These are phyloP conservation scores for Phialemonium atrogriseum DNA, from an alignment of 2,329 filamentous ascomycete species.

Conservation along the genomic window DNA sequence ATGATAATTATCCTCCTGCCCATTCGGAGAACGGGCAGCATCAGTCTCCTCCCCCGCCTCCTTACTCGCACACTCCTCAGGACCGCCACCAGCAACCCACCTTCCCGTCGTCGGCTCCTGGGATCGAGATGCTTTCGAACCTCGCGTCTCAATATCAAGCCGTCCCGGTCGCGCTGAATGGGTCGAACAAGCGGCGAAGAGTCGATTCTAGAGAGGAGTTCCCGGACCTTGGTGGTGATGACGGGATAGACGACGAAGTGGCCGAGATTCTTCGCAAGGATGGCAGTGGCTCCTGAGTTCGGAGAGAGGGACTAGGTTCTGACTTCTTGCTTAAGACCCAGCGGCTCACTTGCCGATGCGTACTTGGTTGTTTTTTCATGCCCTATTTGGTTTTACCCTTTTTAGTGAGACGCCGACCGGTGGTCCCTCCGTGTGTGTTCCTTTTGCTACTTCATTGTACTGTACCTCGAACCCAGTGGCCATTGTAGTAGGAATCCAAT, in stretches of 20 bases:
- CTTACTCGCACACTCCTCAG: constrained; percentile 14
- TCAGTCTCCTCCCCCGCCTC: constrained; percentile 10
- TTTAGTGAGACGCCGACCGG: too few relatives aligned
- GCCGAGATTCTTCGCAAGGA: constrained; percentile 44
- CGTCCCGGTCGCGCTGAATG: constrained; percentile 40
- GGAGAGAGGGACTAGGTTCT: too few relatives aligned
- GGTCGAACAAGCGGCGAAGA: constrained; percentile 48
- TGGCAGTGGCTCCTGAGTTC: constrained; percentile 14
- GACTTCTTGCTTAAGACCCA: too few relatives aligned
- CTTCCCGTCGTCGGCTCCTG: constrained; percentile 18
- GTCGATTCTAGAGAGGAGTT: constrained; percentile 43
- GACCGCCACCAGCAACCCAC: constrained; percentile 11
- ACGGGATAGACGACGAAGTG: constrained; percentile 49
- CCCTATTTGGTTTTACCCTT: too few relatives aligned
- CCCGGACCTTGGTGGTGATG: constrained; percentile 44
- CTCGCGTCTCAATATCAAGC: constrained; percentile 38
- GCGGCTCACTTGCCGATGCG: too few relatives aligned
- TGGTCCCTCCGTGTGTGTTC: too few relatives aligned
- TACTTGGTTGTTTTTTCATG: too few relatives aligned
- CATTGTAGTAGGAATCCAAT: too few relatives aligned
- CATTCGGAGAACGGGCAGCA: constrained; percentile 11
- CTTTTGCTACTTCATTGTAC: too few relatives aligned
- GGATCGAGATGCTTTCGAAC: constrained; percentile 31
- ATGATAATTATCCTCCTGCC: constrained; percentile 9
- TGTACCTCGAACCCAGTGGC: too few relatives aligned